Conservation (phyloP, 306 rosid genomes). For the Ziziphus jujuba region DNA sequence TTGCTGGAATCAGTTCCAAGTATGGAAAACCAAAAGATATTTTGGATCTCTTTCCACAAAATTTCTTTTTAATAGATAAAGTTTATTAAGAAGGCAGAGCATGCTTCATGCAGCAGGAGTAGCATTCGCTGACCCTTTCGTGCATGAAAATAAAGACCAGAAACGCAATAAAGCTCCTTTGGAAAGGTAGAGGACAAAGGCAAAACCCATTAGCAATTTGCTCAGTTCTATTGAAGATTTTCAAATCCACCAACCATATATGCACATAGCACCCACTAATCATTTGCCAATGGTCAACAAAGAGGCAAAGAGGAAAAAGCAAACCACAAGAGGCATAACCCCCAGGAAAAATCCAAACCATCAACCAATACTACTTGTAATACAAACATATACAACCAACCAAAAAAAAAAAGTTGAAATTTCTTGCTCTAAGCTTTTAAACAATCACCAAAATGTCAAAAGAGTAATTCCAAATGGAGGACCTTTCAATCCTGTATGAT, state of each 20-base stretch:
- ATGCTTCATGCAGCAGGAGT: constrained; percentile 10
- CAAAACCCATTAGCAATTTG: not conserved
- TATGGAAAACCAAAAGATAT: too few relatives aligned
- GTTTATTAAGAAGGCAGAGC: not conserved
- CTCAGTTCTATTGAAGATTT: not conserved
- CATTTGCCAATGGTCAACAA: constrained; percentile 23
- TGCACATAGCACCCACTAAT: constrained; percentile 1
- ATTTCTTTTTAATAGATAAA: not conserved
- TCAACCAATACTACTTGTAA: constrained; percentile 10
- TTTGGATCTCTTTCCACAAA: too few relatives aligned
- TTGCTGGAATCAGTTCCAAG: too few relatives aligned
- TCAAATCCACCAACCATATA: constrained; percentile 3
- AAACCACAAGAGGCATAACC: not conserved
- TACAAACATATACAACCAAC: constrained; percentile 18
- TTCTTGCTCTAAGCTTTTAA: constrained; percentile 5
- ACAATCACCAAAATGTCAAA: constrained; percentile 8
- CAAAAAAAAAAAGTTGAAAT: not conserved
- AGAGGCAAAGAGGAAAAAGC: constrained; percentile 11
- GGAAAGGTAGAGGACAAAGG: constrained; percentile 1
- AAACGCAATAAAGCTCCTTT: not conserved
- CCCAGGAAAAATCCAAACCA: not conserved
- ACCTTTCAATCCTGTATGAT: constrained; percentile 14
- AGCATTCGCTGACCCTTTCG: constrained; percentile 16
- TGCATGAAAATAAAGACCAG: constrained; percentile 25
- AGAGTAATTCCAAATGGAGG: constrained; percentile 9